Evolutionary conservation across 2,329 filamentous ascomycete species (phyloP).

Genomic region (Thermothelomyces thermophilus): DNA sequence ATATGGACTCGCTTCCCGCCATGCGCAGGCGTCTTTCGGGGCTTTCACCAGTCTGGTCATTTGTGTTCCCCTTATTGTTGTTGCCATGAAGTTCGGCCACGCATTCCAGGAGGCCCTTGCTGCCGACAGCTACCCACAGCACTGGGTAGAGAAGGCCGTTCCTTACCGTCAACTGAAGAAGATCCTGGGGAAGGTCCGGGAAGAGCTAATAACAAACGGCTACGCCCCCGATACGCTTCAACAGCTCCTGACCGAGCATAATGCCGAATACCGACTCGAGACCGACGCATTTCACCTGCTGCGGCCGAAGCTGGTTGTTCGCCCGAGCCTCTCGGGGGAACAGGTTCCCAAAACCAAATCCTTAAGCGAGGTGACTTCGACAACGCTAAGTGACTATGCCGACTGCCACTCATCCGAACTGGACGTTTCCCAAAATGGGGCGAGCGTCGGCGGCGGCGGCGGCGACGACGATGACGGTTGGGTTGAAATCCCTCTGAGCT

Average conservation of each 20-base stretch:
- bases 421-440: background rate
- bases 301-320: conserved; percentile 25
- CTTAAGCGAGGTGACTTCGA: conserved; percentile 2
- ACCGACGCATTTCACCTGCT: conserved; percentile 18
- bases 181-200: conserved; percentile 72
- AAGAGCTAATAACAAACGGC: conserved; percentile 63
- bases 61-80: conserved; percentile 8
- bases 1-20: conserved; percentile 13
- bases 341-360: background rate
- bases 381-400: background rate
- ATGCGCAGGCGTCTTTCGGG: conserved; percentile 19
- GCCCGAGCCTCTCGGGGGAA: conserved; percentile 30
- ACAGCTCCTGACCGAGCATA: conserved; percentile 51
- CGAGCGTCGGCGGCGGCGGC: conserved; percentile 3
- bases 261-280: conserved; percentile 32
- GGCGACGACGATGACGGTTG: conserved; percentile 25
- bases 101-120: conserved; percentile 65
- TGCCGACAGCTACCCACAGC: conserved; percentile 63
- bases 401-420: background rate
- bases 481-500: conserved; percentile 70
- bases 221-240: conserved; percentile 65
- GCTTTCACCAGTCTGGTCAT: conserved; percentile 15
- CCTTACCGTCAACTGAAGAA: conserved; percentile 84
- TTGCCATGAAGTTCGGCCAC: conserved; percentile 77
- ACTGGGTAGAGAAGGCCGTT: conserved; percentile 68